Conservation (phyloP, 768 basidiomycete species). For the Suillus weaverae region DNA sequence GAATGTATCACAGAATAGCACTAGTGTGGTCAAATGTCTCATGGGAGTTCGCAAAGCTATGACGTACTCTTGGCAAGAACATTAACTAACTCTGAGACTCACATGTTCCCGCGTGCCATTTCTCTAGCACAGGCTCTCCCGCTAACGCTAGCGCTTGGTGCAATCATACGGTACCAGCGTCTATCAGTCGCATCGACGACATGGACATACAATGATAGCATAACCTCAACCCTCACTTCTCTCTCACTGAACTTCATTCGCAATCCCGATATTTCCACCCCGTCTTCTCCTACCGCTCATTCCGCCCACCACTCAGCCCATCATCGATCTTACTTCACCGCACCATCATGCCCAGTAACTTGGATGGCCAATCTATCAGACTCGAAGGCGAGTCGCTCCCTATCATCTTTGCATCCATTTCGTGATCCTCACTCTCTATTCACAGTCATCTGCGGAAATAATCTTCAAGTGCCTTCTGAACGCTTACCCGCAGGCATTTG, state of each 20-base stretch:
- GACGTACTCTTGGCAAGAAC: background rate
- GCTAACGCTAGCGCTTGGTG: background rate
- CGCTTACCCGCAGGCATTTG: background rate
- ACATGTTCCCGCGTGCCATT: too few species aligned
- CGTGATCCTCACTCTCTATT: background rate
- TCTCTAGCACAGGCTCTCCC: background rate
- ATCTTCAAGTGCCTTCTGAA: background rate
- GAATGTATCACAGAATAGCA: background rate
- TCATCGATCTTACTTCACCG: background rate
- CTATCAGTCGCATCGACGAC: background rate
- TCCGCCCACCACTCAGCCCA: background rate
- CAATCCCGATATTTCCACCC: background rate
- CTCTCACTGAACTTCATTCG: background rate
- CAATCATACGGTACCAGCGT: background rate
- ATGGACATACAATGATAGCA: background rate
- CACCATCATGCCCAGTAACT: background rate
- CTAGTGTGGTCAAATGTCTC: background rate
- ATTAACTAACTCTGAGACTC: too few species aligned
- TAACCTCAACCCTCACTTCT: background rate
- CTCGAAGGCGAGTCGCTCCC: background rate
- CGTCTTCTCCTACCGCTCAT: background rate
- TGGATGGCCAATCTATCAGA: background rate
- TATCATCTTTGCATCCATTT: background rate
- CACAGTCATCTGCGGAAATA: background rate
- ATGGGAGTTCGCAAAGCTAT: background rate